Evolutionary conservation across 805 yeast genomes (phyloP), one percentile per base, ranked within the genome.

Genomic region (Candida morakotiae): DNA sequence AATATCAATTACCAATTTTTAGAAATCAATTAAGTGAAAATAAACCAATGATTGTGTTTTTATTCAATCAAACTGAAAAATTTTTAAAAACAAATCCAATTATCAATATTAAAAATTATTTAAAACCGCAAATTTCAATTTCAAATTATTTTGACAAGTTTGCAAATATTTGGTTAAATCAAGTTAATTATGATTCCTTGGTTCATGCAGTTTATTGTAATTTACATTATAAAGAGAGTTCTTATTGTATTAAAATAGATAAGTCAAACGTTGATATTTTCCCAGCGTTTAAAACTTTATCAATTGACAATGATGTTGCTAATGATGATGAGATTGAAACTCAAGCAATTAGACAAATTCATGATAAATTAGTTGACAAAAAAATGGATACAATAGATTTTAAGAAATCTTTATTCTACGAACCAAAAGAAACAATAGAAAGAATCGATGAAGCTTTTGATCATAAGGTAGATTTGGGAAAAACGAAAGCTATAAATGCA

Each of bases 171-270:
- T 73, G 77, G 78, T 46, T 61, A 2, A 48, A 51, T 16, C 53
- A 52, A 7, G 41, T 61, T 9, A 52, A 57, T 10, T 53, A 61
- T 34, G 49, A 52, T 11, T 55, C 56, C 20, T 52, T 74, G 23
- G 43, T 71, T 2, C 62, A 63, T 31, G 71, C 77, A 0, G 53
- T 55, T 1, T 69, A 70, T 42, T 75, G 79, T 42, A 64, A 72
- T 3, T 51, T 67, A 3, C 58, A 59, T 34, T 31, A 14, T 21
- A 41, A 1, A 38, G 34, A 35, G n/a, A 27, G 42, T 4, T 58
- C 75, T 29, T 62, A 55, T 37, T 74, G 80, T 48, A 34, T 70
- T 8, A 56, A 56, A 38, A 54, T 73, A 14, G 42, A 50, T n/a
- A 45, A 45, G 4, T 21, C 18, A n/a, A 46, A 50, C 1, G 46